These are phyloP conservation scores for Tausonia pullulans DNA, from an alignment of 1,284 basidiomycete species.

Conservation along the genomic window DNA sequence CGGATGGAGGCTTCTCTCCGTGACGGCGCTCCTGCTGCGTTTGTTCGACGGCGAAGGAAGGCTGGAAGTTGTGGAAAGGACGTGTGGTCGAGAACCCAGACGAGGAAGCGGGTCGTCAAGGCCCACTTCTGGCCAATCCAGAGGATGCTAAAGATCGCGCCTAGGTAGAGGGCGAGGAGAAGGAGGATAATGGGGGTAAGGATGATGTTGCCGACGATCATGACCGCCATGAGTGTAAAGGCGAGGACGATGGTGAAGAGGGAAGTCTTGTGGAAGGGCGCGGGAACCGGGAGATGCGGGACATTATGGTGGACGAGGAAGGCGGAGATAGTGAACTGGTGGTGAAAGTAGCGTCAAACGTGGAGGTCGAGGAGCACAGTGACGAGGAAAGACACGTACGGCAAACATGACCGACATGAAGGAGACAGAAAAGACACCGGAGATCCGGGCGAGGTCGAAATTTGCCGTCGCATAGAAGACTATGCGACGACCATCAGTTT, in stretches of 20 bases:
- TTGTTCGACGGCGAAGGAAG: too few relatives aligned
- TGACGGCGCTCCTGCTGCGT: too few relatives aligned
- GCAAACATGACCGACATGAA: slow-evolving; percentile 12
- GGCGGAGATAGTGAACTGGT: slow-evolving; percentile 21
- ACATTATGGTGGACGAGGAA: slow-evolving; percentile 21
- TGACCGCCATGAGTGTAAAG: slow-evolving; percentile 12
- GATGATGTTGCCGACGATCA: slow-evolving; percentile 18
- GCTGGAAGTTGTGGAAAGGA: too few relatives aligned
- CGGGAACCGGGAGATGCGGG: slow-evolving; percentile 17
- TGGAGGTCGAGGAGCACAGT: background rate
- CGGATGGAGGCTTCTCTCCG: background rate
- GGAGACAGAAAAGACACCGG: slow-evolving; percentile 23
- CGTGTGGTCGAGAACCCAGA: slow-evolving; percentile 13
- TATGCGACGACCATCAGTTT: background rate
- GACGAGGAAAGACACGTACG: background rate
- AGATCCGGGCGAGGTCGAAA: slow-evolving; percentile 21
- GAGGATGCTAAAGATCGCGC: slow-evolving; percentile 5
- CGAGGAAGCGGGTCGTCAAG: background rate
- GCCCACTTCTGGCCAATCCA: slow-evolving; percentile 2
- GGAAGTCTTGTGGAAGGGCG: slow-evolving; percentile 14
- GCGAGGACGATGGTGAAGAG: slow-evolving; percentile 21
- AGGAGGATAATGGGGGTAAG: slow-evolving; percentile 5
- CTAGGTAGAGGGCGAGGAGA: slow-evolving; percentile 4
- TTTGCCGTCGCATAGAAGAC: slow-evolving; percentile 25
- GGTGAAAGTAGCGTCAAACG: background rate